Percentiles rank a stretch among this genome's conserved stretches.
Evolutionary conservation across 345 rosid genomes (phyloP).

Genomic region (Eucalyptus virginea): DNA sequence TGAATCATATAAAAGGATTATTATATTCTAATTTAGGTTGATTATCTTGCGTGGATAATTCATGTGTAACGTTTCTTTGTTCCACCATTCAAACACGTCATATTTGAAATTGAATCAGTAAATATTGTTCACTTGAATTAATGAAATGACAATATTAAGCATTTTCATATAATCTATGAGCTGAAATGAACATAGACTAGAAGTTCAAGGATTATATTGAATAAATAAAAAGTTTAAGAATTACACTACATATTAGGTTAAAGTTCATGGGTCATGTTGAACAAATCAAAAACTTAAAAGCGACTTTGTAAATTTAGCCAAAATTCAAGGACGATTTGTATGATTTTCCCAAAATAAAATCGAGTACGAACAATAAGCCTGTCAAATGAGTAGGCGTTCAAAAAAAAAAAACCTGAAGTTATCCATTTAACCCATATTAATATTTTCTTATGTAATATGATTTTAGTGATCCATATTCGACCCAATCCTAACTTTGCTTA

Average conservation of each 20-base stretch:
- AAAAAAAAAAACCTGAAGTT: background rate
- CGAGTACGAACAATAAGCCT: background rate
- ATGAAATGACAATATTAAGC: background rate
- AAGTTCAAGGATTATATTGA: rapidly evolving
- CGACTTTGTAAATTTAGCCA: rapidly evolving
- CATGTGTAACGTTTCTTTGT: background rate
- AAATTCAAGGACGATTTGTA: background rate
- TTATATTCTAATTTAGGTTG: background rate
- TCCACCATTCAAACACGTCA: rapidly evolving
- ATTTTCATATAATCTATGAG: background rate
- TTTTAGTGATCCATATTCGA: background rate
- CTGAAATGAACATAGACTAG: rapidly evolving
- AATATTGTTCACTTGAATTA: background rate
- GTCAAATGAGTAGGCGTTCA: background rate
- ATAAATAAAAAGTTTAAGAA: rapidly evolving
- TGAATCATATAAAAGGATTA: background rate
- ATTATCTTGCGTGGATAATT: background rate
- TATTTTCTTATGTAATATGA: background rate
- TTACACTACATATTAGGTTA: rapidly evolving
- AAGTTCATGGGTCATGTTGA: rapidly evolving
- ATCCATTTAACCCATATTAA: rapidly evolving
- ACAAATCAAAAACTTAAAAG: background rate
- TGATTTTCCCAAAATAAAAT: background rate
- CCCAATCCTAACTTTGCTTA: background rate
- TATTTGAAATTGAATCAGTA: background rate